phyloP scores from a whole-genome alignment of 2,329 filamentous ascomycete genomes.

The Microcera coccophila region DNA sequence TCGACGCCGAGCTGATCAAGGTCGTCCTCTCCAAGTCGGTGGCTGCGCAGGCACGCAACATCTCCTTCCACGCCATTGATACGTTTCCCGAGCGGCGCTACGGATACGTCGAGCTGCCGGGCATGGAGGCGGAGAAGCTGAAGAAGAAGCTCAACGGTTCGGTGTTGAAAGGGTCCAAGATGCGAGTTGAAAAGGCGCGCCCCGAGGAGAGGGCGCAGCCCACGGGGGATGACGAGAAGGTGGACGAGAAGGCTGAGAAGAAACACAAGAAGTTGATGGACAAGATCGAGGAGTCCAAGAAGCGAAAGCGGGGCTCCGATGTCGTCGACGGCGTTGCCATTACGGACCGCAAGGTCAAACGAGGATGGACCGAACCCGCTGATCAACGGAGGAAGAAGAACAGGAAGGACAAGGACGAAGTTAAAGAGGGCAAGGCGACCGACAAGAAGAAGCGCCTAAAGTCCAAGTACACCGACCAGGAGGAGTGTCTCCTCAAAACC shows the following conservation, averaged over 20 bases:
- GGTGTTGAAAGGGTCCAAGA: constrained; percentile 77
- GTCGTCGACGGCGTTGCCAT: constrained; percentile 66
- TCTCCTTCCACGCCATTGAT: constrained; percentile 83
- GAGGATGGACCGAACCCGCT: constrained; percentile 77
- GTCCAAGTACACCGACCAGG: constrained; percentile 75
- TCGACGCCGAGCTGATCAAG: constrained; percentile 70
- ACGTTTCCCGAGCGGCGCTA: constrained; percentile 88
- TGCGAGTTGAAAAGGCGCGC: constrained; percentile 77
- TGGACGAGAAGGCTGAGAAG: constrained; percentile 29
- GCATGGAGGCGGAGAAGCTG: constrained; percentile 79
- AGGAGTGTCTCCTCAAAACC: constrained; percentile 83
- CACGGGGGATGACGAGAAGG: constrained; percentile 33
- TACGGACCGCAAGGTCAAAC: constrained; percentile 73
- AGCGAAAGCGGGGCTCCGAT: constrained; percentile 50
- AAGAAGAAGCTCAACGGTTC: constrained; percentile 87
- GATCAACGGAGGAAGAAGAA: constrained; percentile 47
- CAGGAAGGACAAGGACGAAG: constrained; percentile 43
- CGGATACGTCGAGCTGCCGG: constrained; percentile 83
- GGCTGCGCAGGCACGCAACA: constrained; percentile 64
- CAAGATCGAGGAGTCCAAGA: constrained; percentile 37
- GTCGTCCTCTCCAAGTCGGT: constrained; percentile 67
- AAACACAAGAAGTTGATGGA: constrained; percentile 31
- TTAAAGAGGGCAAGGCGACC: constrained; percentile 49
- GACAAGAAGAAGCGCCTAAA: constrained; percentile 57
- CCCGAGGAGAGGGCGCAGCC: constrained; percentile 45